Base-by-base conservation (phyloP, 495 filamentous ascomycete species). In the Lindgomyces ingoldianus region DNA sequence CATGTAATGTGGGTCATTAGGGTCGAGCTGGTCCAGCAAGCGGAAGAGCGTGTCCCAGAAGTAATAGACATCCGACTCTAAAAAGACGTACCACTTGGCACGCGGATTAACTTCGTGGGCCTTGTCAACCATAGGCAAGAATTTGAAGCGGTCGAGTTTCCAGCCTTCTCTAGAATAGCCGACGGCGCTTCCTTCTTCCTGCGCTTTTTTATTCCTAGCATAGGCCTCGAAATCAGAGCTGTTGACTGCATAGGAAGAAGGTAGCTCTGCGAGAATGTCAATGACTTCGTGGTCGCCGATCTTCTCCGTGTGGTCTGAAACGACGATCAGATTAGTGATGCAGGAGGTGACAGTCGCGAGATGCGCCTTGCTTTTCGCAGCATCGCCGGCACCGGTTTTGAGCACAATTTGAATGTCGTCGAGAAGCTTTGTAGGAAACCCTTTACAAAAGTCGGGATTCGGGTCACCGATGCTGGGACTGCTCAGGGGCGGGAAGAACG, bases 271-370 rank as follows among this genome's bases (percentile, higher is more conserved):
- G 29, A 82, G 70, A 26, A 80, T 71, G 63, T 81, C 77, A 59
- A 79, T 67, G 8, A 75, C 70, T 0, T 54, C 53, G 11, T 80
- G 75, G 1, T 72, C 70, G 36, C 75, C 70, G 19, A 80, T 54
- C 49, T 72, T 73, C 46, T 81, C 77, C 42, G 78, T 75, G 54
- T 75, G 77, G 66, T 83, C 80, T 25, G 80, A 82, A 66, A 81
- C 77, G 41, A 83, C 63, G 26, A 75, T 73, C 19, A 76, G 75
- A 55, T 82, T 76, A 0, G 74, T 60, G 19, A 80, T 76, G 49
- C 77, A 80, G 41, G 69, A 72, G 8, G 77, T 76, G 22, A 76
- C 73, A 18, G 73, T 75, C 42, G 68, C 42, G 58, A 78, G 52
- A 46, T 77, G 76, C 16, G 77, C 70, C 25, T 73, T 62, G n/a